Conservation (phyloP, 768 basidiomycete genomes). For the Russula compacta region DNA sequence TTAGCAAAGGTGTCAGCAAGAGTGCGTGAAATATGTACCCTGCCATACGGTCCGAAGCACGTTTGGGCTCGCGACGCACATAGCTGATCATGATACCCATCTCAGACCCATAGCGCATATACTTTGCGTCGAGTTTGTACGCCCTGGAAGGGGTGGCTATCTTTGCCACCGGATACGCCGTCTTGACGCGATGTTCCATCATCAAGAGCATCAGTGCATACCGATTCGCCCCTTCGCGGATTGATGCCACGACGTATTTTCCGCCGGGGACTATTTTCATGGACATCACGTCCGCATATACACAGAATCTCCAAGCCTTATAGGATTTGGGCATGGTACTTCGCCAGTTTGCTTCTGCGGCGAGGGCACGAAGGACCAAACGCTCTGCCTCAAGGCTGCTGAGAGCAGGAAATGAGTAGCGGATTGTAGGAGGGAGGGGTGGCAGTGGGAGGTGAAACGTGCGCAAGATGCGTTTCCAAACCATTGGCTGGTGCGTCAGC, state of each 20-base stretch:
- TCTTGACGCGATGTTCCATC: constrained; percentile 21
- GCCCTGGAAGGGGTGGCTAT: constrained; percentile 7
- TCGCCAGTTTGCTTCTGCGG: constrained; percentile 20
- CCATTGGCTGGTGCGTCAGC: constrained; percentile 16
- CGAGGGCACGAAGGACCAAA: constrained; percentile 14
- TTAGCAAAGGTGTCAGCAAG: not conserved
- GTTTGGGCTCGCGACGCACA: constrained; percentile 15
- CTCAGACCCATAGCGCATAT: constrained; percentile 5
- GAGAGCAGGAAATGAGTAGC: constrained; percentile 12
- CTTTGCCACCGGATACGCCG: constrained; percentile 17
- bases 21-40: not conserved
- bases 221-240: constrained; percentile 4
- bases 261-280: constrained; percentile 21
- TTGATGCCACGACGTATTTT: constrained; percentile 16
- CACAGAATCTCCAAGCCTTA: constrained; percentile 11
- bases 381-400: constrained; percentile 20
- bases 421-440: constrained; percentile 16
- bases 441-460: constrained; percentile 18
- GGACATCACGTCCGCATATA: constrained; percentile 10
- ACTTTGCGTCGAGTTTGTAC: constrained; percentile 18
- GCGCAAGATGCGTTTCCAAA: constrained; percentile 19
- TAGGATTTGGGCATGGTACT: constrained; percentile 13
- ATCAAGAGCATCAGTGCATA: constrained; percentile 17
- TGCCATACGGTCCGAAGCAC: constrained; percentile 1
- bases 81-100: constrained; percentile 19